Percentiles rank a stretch among this genome's conserved stretches.
These are phyloP conservation scores for Lablab purpureus DNA, from an alignment of 306 rosid genomes.

Conservation along the genomic window DNA sequence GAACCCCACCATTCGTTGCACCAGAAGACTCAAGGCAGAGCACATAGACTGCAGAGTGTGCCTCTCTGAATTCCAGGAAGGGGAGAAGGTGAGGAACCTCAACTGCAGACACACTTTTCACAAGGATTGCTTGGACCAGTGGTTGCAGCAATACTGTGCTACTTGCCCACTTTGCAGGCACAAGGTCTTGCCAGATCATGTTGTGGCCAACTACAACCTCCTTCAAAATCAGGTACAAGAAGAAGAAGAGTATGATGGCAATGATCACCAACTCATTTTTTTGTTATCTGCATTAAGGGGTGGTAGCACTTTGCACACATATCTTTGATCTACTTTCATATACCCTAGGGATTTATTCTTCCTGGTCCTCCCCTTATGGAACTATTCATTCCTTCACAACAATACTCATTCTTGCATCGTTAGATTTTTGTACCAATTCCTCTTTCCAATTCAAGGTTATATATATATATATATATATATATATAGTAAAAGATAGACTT, in stretches of 20 bases:
- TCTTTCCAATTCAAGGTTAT: background rate
- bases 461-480: background rate
- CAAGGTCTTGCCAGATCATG: slow-evolving; percentile 77
- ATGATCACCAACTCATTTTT: slow-evolving; percentile 62
- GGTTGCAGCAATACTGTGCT: slow-evolving; percentile 78
- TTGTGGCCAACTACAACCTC: slow-evolving; percentile 59
- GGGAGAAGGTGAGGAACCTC: slow-evolving; percentile 70
- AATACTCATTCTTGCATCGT: background rate
- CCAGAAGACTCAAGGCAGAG: slow-evolving; percentile 13
- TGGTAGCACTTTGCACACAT: slow-evolving; percentile 57
- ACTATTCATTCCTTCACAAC: background rate
- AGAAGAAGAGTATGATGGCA: slow-evolving; percentile 59
- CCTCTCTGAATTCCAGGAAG: slow-evolving; percentile 78
- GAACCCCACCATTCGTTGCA: slow-evolving; percentile 65
- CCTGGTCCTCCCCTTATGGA: background rate
- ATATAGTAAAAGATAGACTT: slow-evolving; percentile 5
- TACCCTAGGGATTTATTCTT: too few species aligned
- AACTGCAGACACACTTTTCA: slow-evolving; percentile 85
- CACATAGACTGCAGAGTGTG: slow-evolving; percentile 76
- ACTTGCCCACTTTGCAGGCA: slow-evolving; percentile 93
- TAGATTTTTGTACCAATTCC: background rate
- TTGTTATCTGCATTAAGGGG: slow-evolving; percentile 72
- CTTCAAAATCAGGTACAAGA: slow-evolving; percentile 66
- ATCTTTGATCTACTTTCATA: slow-evolving; percentile 44
- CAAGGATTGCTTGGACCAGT: slow-evolving; percentile 78